Conservation (phyloP, 2,329 filamentous ascomycete genomes). For the Mycogone perniciosa region DNA sequence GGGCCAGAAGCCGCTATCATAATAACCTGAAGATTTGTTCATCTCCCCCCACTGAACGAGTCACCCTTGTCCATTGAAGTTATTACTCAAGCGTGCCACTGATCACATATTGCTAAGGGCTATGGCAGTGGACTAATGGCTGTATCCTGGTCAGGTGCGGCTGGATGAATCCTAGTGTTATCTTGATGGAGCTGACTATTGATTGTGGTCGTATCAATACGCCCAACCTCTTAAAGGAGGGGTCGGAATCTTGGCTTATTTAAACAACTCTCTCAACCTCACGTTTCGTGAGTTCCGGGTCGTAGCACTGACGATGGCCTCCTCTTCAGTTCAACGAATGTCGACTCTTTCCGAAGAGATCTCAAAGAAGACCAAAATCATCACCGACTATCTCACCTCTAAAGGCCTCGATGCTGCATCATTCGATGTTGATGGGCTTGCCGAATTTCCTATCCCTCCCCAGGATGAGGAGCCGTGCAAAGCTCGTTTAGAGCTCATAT, state of each 20-base stretch:
- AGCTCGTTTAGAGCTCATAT: conserved; percentile 14
- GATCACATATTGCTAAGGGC: too few species aligned
- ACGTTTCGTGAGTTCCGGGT: too few species aligned
- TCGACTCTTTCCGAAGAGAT: conserved; percentile 7
- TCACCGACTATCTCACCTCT: conserved; percentile 10
- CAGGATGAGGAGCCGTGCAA: conserved; percentile 7
- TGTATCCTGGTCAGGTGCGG: too few species aligned
- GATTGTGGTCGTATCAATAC: too few species aligned
- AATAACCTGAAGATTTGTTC: background rate
- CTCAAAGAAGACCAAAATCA: conserved; percentile 6
- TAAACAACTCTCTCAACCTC: too few species aligned
- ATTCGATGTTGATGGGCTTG: conserved; percentile 10
- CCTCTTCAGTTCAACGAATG: conserved; percentile 10
- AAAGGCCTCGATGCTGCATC: conserved; percentile 11
- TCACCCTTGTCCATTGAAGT: too few species aligned
- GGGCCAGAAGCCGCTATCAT: conserved; percentile 16
- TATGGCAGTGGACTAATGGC: too few species aligned
- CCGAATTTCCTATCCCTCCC: conserved; percentile 11
- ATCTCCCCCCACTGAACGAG: background rate
- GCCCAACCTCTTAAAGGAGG: too few species aligned
- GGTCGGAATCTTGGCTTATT: too few species aligned
- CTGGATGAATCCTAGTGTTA: too few species aligned
- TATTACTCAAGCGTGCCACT: too few species aligned
- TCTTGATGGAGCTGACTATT: too few species aligned
- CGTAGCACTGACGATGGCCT: conserved; percentile 1